Percentiles rank a stretch among this genome's conserved stretches.
These are phyloP conservation scores for Glutinoglossum americanum DNA, from an alignment of 495 filamentous ascomycete genomes.

Conservation along the genomic window DNA sequence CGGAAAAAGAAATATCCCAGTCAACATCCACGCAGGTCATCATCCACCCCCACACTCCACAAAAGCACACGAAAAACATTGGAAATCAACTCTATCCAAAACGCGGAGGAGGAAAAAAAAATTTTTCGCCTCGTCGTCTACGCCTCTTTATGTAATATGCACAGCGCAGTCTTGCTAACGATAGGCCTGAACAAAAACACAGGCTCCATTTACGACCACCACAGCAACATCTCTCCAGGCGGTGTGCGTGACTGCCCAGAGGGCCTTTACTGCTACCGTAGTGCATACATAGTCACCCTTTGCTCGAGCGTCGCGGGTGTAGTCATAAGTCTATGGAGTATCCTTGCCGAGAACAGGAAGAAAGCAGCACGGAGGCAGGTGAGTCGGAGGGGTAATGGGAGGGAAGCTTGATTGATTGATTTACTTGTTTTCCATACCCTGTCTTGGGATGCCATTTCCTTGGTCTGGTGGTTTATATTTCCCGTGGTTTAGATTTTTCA, in stretches of 20 bases:
- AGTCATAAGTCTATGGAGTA: slow-evolving; percentile 49
- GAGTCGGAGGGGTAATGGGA: neutral
- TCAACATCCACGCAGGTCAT: neutral
- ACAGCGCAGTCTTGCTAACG: neutral
- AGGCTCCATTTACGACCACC: slow-evolving; percentile 49
- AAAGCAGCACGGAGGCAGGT: neutral
- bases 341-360: slow-evolving; percentile 36
- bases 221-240: slow-evolving; percentile 41
- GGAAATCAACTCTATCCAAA: neutral
- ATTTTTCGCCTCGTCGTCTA: neutral
- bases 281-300: slow-evolving; percentile 71
- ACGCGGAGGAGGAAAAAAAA: neutral
- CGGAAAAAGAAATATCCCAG: neutral
- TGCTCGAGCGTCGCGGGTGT: slow-evolving; percentile 50
- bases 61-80: neutral
- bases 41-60: neutral
- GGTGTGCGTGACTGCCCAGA: slow-evolving; percentile 58
- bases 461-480: too few species aligned
- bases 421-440: neutral
- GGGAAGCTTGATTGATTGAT: neutral
- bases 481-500: too few species aligned
- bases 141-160: neutral
- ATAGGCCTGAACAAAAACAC: neutral
- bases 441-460: too few species aligned
- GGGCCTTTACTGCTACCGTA: slow-evolving; percentile 58